phyloP scores from a whole-genome alignment of 2,329 filamentous ascomycete species.

The Dryadomyces quercivorus region DNA sequence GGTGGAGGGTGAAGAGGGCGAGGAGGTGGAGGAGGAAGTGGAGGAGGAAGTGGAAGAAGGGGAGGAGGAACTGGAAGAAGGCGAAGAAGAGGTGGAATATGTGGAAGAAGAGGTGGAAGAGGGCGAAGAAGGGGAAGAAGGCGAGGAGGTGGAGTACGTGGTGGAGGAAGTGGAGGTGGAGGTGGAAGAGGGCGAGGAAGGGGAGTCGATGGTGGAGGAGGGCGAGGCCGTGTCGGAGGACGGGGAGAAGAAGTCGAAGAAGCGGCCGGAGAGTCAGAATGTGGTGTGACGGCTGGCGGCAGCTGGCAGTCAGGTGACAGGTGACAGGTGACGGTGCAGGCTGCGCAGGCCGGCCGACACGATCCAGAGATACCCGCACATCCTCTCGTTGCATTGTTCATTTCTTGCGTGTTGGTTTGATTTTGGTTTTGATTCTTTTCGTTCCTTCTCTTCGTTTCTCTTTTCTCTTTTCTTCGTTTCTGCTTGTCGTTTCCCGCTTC shows the following conservation, averaged over 20 bases:
- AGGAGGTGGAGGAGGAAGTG: slow-evolving; percentile 7
- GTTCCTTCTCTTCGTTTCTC: neutral
- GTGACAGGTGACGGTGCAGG: neutral
- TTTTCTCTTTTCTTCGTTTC: neutral
- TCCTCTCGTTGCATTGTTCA: neutral
- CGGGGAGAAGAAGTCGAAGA: neutral
- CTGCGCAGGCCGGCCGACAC: neutral
- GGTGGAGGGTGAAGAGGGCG: neutral
- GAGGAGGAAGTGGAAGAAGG: neutral
- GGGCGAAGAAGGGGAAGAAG: neutral
- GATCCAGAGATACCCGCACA: neutral
- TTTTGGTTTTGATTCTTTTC: neutral
- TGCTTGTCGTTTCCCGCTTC: neutral
- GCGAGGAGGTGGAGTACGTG: neutral
- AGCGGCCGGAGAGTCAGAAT: neutral
- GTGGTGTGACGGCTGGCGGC: neutral
- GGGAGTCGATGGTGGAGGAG: neutral
- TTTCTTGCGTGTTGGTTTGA: neutral
- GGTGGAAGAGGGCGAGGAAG: neutral
- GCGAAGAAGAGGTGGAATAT: neutral
- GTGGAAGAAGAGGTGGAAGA: neutral
- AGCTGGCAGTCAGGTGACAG: neutral
- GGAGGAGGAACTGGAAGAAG: slow-evolving; percentile 3
- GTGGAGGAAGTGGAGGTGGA: neutral
- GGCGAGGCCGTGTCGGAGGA: neutral